Evolutionary conservation across 306 rosid species (phyloP).

Genomic region (Cicer pinnatifidum): DNA sequence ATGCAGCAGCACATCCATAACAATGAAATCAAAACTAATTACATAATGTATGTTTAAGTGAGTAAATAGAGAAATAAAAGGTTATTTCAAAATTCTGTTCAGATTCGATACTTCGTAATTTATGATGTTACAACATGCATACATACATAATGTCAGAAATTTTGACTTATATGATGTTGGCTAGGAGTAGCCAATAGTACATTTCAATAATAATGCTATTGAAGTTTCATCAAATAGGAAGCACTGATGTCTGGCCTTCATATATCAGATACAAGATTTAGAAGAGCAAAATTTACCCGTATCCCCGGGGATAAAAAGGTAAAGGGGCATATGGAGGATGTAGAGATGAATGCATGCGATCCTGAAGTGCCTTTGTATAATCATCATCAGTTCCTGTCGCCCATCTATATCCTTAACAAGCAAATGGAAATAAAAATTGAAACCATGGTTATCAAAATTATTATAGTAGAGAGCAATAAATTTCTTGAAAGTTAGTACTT

Average conservation of each 20-base stretch:
- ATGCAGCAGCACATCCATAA: slow-evolving; percentile 23
- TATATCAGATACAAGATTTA: not conserved
- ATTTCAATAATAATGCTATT: too few relatives aligned
- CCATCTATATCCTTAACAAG: slow-evolving; percentile 65
- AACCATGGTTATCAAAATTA: not conserved
- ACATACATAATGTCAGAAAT: not conserved
- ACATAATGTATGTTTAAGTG: slow-evolving; percentile 24
- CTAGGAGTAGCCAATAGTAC: not conserved
- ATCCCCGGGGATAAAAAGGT: slow-evolving; percentile 53
- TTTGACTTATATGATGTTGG: not conserved
- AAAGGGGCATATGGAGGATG: slow-evolving; percentile 58
- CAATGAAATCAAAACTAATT: slow-evolving; percentile 16
- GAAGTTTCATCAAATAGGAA: too few relatives aligned
- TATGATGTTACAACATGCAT: not conserved
- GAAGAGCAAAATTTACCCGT: slow-evolving; percentile 48
- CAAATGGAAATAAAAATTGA: slow-evolving; percentile 12
- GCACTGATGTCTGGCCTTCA: too few relatives aligned
- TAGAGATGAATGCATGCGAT: slow-evolving; percentile 53
- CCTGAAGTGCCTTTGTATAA: slow-evolving; percentile 57
- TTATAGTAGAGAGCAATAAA: not conserved
- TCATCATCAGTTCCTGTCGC: slow-evolving; percentile 55
- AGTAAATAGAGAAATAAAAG: slow-evolving; percentile 23
- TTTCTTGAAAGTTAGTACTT: slow-evolving; percentile 27
- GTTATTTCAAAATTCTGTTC: not conserved
- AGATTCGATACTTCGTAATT: not conserved